A percentile compares a stretch with the other conserved stretches of the same genome.
Conservation (phyloP, 176 grass and related monocot species). For the Urochloa ruziziensis region DNA sequence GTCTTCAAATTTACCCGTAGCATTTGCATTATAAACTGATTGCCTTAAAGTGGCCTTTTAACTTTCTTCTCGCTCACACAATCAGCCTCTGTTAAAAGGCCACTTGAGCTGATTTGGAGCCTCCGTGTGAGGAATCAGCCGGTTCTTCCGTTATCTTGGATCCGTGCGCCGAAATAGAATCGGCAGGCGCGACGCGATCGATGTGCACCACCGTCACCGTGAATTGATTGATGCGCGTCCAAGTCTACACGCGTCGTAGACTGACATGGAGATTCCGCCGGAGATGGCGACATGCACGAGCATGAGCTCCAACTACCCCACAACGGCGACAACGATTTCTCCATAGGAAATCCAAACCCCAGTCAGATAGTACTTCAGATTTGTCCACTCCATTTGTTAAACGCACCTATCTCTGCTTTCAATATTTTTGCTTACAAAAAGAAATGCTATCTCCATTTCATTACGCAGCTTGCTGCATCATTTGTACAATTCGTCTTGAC, state of each 20-base stretch:
- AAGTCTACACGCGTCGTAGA: constrained; percentile 47
- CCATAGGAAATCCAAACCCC: background rate
- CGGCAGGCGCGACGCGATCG: background rate
- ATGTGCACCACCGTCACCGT: background rate
- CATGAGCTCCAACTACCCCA: background rate
- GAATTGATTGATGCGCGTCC: background rate
- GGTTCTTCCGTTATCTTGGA: background rate
- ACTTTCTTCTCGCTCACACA: background rate
- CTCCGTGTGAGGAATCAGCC: background rate
- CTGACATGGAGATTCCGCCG: constrained; percentile 33
- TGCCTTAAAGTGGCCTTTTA: no score
- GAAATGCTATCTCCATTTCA: background rate
- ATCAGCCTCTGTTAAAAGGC: no score
- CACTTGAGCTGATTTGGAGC: no score
- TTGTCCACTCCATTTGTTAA: background rate
- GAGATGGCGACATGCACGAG: background rate
- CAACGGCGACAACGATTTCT: constrained; percentile 27
- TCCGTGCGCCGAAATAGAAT: background rate
- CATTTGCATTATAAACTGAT: background rate
- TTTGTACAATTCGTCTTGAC: constrained; percentile 28
- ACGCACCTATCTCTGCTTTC: background rate
- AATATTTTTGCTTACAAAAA: background rate
- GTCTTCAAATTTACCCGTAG: background rate
- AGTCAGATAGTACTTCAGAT: background rate
- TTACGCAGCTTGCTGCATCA: background rate